These are phyloP conservation scores for Scedosporium apiospermum DNA, from an alignment of 2,329 filamentous ascomycete genomes.

Conservation along the genomic window DNA sequence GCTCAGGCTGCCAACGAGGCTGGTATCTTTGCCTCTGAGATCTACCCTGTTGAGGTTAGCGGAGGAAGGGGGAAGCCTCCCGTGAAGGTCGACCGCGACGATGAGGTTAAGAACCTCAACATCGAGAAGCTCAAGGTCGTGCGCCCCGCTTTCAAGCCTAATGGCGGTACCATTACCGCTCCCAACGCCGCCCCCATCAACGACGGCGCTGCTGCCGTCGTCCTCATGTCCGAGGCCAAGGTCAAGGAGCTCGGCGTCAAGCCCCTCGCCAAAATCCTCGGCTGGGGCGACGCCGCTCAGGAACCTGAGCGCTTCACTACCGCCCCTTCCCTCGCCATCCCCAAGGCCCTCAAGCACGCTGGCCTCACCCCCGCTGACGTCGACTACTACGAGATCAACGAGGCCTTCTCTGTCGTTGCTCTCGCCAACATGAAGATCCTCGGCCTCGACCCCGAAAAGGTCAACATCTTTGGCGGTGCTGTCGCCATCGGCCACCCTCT, in stretches of 20 bases:
- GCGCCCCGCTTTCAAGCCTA: slow-evolving; percentile 72
- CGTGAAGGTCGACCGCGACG: slow-evolving; percentile 72
- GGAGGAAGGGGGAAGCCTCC: slow-evolving; percentile 85
- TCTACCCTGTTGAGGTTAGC: slow-evolving; percentile 78
- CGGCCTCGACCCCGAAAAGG: slow-evolving; percentile 67
- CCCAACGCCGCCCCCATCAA: slow-evolving; percentile 95
- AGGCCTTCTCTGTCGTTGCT: slow-evolving; percentile 95
- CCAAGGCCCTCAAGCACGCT: slow-evolving; percentile 94
- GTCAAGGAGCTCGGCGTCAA: slow-evolving; percentile 85
- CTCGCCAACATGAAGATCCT: slow-evolving; percentile 95
- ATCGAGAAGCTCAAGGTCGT: slow-evolving; percentile 74
- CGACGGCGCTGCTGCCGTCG: slow-evolving; percentile 84
- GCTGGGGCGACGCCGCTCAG: slow-evolving; percentile 91
- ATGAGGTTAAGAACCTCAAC: slow-evolving; percentile 94
- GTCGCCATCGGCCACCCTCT: slow-evolving; percentile 95
- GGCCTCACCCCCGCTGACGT: slow-evolving; percentile 67
- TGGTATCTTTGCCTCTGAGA: slow-evolving; percentile 76
- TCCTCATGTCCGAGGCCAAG: slow-evolving; percentile 90
- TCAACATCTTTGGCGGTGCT: slow-evolving; percentile 91
- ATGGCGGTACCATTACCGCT: slow-evolving; percentile 81
- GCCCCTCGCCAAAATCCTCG: slow-evolving; percentile 91
- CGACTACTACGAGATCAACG: slow-evolving; percentile 98
- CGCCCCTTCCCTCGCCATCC: slow-evolving; percentile 84
- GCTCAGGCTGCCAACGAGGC: slow-evolving; percentile 76
- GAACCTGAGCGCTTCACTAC: slow-evolving; percentile 94